Conservation (phyloP, 2,329 filamentous ascomycete species). For the Aspergillus luchuensis region DNA sequence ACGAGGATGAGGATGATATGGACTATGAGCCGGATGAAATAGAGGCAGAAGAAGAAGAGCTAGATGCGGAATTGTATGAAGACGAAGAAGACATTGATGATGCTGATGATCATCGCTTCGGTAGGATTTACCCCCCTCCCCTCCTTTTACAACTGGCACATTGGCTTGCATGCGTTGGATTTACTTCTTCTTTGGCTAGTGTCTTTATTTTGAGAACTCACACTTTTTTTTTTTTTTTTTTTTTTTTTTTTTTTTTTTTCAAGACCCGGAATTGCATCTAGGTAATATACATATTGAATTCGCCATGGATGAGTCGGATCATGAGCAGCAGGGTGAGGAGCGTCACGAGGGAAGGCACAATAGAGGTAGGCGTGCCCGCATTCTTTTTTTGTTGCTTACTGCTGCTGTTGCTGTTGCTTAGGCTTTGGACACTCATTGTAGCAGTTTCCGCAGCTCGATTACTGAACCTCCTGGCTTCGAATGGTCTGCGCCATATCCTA, state of each 20-base stretch:
- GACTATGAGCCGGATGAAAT: constrained; percentile 50
- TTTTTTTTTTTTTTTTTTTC: neutral
- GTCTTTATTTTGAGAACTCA: neutral
- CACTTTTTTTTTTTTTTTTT: neutral
- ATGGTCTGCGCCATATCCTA: constrained; percentile 57
- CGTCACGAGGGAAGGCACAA: constrained; percentile 17
- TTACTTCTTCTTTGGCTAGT: neutral
- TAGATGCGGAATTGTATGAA: constrained; percentile 41
- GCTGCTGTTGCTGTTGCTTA: neutral
- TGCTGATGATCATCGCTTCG: constrained; percentile 26
- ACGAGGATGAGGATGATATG: constrained; percentile 49
- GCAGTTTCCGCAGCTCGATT: constrained; percentile 48
- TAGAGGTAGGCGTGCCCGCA: constrained; percentile 24
- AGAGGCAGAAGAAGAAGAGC: constrained; percentile 34
- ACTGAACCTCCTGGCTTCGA: constrained; percentile 56
- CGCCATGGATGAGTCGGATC: constrained; percentile 27
- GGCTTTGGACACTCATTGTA: neutral
- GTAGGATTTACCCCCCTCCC: constrained; percentile 13
- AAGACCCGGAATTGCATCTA: constrained; percentile 23
- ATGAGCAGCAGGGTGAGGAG: constrained; percentile 20
- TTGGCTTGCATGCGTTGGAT: neutral
- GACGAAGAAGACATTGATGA: constrained; percentile 41
- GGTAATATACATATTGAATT: constrained; percentile 35
- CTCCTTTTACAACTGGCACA: neutral
- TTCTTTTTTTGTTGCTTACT: no score